A percentile compares a stretch with the other conserved stretches of the same genome.
phyloP scores from a whole-genome alignment of 805 yeast species.

The Torulaspora quercuum region DNA sequence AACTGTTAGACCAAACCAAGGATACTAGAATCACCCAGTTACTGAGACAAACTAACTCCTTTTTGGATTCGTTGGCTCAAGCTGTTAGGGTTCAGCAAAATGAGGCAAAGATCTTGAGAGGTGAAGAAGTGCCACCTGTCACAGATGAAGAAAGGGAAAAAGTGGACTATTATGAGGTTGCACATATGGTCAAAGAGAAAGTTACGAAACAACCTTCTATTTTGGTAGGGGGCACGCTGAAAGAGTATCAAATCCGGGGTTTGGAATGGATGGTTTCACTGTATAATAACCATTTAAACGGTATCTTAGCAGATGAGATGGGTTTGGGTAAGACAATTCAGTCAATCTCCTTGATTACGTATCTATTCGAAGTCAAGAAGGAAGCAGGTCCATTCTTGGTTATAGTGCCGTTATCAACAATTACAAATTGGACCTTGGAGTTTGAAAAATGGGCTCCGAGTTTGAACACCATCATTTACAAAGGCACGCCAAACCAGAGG shows the following conservation, averaged over 20 bases:
- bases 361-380: constrained; percentile 64
- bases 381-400: constrained; percentile 69
- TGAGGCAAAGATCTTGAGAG: constrained; percentile 35
- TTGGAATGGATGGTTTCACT: constrained; percentile 98
- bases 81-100: constrained; percentile 75
- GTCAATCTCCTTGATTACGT: constrained; percentile 71
- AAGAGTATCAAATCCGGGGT: constrained; percentile 86
- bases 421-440: constrained; percentile 82
- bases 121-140: constrained; percentile 38
- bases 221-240: constrained; percentile 71
- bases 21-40: constrained; percentile 84
- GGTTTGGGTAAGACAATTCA: constrained; percentile 95
- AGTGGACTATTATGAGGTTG: constrained; percentile 77
- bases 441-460: constrained; percentile 89
- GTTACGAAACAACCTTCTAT: constrained; percentile 63
- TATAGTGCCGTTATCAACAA: constrained; percentile 78
- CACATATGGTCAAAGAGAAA: constrained; percentile 68
- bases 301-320: constrained; percentile 98
- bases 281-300: constrained; percentile 90
- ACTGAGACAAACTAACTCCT: constrained; percentile 72
- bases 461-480: constrained; percentile 65
- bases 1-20: constrained; percentile 78
- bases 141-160: constrained; percentile 57
- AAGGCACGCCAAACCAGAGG: constrained; percentile 74
- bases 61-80: constrained; percentile 72